phyloP scores from a whole-genome alignment of 345 rosid genomes.

The Isatis tinctoria region DNA sequence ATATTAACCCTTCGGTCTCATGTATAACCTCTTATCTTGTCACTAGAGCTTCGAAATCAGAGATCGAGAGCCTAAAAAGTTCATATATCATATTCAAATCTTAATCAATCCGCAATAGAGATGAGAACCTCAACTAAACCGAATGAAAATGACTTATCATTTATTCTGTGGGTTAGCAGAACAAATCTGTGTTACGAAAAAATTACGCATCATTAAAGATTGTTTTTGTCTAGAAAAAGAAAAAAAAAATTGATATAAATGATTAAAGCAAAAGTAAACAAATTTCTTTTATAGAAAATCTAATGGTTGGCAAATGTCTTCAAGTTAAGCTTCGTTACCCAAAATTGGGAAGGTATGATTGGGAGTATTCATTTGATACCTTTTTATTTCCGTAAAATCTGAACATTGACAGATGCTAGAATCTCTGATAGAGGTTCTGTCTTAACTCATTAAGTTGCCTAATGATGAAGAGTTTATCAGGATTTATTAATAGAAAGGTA shows the following conservation, averaged over 20 bases:
- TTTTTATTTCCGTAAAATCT: background rate
- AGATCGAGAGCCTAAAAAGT: background rate
- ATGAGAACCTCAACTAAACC: background rate
- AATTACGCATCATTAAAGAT: background rate
- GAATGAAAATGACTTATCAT: background rate
- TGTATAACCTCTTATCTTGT: too few species aligned
- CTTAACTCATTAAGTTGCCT: background rate
- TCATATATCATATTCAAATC: background rate
- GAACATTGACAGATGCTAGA: background rate
- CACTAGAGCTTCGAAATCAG: background rate
- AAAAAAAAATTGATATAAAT: background rate
- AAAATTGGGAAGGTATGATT: background rate
- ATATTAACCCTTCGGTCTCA: too few species aligned
- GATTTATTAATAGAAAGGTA: background rate
- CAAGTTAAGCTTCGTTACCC: background rate
- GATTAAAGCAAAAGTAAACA: background rate
- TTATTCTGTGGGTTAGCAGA: too few species aligned
- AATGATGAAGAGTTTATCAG: background rate
- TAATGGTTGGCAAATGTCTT: background rate
- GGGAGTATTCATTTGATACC: background rate
- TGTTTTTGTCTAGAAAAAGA: background rate
- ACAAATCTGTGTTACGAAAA: background rate
- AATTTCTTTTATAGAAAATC: background rate
- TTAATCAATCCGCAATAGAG: background rate
- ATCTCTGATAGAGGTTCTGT: too few species aligned